Percentiles rank a stretch among this genome's conserved stretches.
Conservation (phyloP, 192 early-diverging fungal species). For the Phlyctochytrium arcticum region DNA sequence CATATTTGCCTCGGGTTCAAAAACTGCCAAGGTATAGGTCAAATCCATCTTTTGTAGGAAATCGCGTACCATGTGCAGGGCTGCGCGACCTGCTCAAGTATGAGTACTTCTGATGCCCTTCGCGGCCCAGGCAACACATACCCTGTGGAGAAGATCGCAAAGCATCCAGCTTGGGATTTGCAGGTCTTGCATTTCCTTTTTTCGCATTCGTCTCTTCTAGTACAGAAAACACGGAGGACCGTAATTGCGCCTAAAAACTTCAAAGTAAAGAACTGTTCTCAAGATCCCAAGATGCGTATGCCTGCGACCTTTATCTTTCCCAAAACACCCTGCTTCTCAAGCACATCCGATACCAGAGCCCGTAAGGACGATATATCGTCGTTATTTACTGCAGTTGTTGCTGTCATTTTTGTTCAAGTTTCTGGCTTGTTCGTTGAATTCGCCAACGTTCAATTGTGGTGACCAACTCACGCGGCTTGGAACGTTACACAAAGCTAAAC, state of each 20-base stretch:
- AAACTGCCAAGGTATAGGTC: conserved; percentile 26
- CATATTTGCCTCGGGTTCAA: conserved; percentile 14
- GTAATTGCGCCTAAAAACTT: conserved; percentile 20
- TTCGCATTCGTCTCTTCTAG: conserved; percentile 15
- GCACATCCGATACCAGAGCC: conserved; percentile 17
- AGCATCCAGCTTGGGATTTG: conserved; percentile 4
- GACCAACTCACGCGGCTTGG: no score
- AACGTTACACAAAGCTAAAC: no score
- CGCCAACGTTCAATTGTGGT: no score
- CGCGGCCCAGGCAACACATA: no score
- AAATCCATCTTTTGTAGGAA: conserved; percentile 15
- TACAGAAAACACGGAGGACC: conserved; percentile 20
- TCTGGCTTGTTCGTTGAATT: no score
- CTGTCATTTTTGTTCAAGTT: no score
- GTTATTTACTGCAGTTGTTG: neutral
- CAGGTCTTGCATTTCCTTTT: neutral
- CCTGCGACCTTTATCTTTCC: conserved; percentile 17
- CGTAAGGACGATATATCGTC: conserved; percentile 6
- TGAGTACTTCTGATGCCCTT: no score
- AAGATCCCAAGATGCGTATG: neutral
- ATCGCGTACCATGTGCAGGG: conserved; percentile 21
- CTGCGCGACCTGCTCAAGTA: conserved; percentile 6
- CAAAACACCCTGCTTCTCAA: conserved; percentile 18
- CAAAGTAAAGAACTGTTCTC: neutral
- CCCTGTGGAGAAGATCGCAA: neutral